Conservation (phyloP, 345 rosid species). For the Cardamine chenopodiifolia region DNA sequence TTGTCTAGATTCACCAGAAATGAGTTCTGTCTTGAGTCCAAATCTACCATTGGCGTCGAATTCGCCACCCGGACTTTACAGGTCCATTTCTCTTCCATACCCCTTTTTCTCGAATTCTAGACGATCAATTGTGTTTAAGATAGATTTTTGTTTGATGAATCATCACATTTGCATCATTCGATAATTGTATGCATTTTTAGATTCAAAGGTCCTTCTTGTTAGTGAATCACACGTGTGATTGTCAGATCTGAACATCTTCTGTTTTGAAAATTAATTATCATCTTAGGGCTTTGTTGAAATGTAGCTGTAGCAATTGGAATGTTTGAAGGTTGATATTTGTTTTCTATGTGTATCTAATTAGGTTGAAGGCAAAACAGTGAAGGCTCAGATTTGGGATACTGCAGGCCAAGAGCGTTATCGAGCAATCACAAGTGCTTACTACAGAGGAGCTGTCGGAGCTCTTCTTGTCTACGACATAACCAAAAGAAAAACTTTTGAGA, state of each 20-base stretch:
- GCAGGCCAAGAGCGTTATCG: conserved; percentile 89
- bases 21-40: conserved; percentile 73
- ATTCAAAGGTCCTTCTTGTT: neutral
- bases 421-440: conserved; percentile 76
- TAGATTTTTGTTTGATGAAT: neutral
- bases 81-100: conserved; percentile 36
- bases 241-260: conserved; percentile 11
- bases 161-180: neutral
- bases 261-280: neutral
- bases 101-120: neutral
- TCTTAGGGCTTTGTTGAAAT: neutral
- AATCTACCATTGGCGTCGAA: conserved; percentile 77
- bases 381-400: conserved; percentile 89
- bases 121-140: neutral
- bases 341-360: neutral
- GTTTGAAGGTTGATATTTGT: neutral
- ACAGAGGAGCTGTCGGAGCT: conserved; percentile 84
- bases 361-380: conserved; percentile 84
- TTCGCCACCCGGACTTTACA: conserved; percentile 68
- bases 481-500: conserved; percentile 74
- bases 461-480: conserved; percentile 81
- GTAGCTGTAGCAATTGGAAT: neutral
- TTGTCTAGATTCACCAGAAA: conserved; percentile 71
- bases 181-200: neutral
- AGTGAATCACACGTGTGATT: neutral